Evolutionary conservation across 1,139 yeast species (phyloP).

Genomic region (Kodamaea alishanica): DNA sequence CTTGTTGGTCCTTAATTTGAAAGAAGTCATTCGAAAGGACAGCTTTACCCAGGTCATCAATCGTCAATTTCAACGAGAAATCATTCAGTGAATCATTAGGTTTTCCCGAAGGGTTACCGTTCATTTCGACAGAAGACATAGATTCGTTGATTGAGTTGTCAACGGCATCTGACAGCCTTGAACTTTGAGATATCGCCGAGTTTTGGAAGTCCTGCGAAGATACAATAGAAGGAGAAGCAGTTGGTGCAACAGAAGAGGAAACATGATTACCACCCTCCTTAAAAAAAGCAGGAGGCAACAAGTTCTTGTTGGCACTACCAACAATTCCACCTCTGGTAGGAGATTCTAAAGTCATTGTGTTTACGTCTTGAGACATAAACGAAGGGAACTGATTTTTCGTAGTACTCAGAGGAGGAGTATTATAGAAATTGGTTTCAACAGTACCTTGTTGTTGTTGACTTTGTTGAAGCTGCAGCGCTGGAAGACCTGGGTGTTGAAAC

Average conservation of each 20-base stretch:
- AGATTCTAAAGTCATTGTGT: too few relatives aligned
- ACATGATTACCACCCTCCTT: neutral
- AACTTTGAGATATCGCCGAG: too few relatives aligned
- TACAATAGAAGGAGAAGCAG: too few relatives aligned
- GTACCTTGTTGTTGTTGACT: neutral
- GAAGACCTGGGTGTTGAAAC: slow-evolving; percentile 6
- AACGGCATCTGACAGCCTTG: too few relatives aligned
- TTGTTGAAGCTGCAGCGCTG: slow-evolving; percentile 1
- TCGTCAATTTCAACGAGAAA: slow-evolving; percentile 34
- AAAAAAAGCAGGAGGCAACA: slow-evolving; percentile 33
- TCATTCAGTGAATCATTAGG: slow-evolving; percentile 13
- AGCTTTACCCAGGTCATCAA: slow-evolving; percentile 48
- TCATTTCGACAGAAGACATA: neutral
- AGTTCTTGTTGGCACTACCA: slow-evolving; percentile 13
- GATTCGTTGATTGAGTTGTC: too few relatives aligned
- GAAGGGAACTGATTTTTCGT: slow-evolving; percentile 14
- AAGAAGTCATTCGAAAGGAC: slow-evolving; percentile 30
- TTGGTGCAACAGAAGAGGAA: too few relatives aligned
- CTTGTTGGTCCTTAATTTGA: neutral
- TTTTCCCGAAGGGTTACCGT: too few relatives aligned
- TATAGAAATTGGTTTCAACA: slow-evolving; percentile 9
- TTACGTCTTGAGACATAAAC: too few relatives aligned
- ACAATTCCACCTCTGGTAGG: neutral
- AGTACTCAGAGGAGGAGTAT: slow-evolving; percentile 21
- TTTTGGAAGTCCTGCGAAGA: too few relatives aligned